A percentile compares a stretch with the other conserved stretches of the same genome.
Evolutionary conservation across 352 stramenopile species (phyloP).

Genomic region (Pythium brachiatum): DNA sequence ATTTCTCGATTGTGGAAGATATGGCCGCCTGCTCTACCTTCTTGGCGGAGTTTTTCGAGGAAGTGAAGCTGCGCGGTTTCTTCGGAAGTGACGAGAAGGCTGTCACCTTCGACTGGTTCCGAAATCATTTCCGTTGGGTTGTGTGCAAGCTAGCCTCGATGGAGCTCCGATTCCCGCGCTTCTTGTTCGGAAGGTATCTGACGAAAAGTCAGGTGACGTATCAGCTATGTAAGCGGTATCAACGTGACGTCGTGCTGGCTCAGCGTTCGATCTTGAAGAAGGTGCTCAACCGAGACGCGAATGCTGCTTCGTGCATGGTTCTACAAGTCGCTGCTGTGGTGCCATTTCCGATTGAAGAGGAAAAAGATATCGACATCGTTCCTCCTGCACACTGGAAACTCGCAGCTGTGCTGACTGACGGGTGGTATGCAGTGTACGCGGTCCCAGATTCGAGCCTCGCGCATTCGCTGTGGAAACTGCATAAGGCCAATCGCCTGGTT

Average conservation of each 20-base stretch:
- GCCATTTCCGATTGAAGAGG: conserved; percentile 31
- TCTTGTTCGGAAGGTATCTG: conserved; percentile 55
- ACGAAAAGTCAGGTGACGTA: conserved; percentile 57
- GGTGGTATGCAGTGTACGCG: conserved; percentile 68
- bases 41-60: conserved; percentile 32
- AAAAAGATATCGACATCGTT: conserved; percentile 33
- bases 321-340: conserved; percentile 59
- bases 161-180: conserved; percentile 45
- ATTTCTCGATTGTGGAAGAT: too few species aligned
- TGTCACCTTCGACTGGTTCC: conserved; percentile 56
- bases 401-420: conserved; percentile 64
- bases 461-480: conserved; percentile 45
- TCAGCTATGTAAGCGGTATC: conserved; percentile 48
- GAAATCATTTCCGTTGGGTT: conserved; percentile 74
- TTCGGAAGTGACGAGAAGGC: conserved; percentile 27
- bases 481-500: conserved; percentile 35
- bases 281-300: conserved; percentile 63
- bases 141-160: conserved; percentile 67
- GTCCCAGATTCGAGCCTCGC: conserved; percentile 45
- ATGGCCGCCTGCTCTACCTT: not conserved
- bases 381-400: conserved; percentile 55
- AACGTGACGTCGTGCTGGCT: conserved; percentile 49
- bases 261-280: conserved; percentile 66
- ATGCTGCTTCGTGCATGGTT: conserved; percentile 60
- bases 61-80: conserved; percentile 31